These are phyloP conservation scores for Hordeum pubiflorum DNA, from an alignment of 202 grass and related monocot species.

Conservation along the genomic window DNA sequence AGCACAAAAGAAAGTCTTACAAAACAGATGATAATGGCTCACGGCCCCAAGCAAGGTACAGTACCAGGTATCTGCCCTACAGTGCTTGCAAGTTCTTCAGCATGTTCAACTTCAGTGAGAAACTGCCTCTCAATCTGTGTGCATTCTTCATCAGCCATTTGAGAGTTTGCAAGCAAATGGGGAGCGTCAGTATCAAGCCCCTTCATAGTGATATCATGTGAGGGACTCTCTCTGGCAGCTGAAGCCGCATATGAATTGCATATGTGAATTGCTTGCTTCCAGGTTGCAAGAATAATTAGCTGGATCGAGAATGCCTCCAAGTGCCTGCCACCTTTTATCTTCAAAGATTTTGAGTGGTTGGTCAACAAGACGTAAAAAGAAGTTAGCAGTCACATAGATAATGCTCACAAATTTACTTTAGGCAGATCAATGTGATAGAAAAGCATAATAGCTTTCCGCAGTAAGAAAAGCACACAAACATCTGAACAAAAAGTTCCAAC, in stretches of 20 bases:
- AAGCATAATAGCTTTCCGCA: not conserved
- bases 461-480: not conserved
- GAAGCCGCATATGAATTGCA: slow-evolving; percentile 52
- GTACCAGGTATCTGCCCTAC: slow-evolving; percentile 71
- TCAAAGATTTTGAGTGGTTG: slow-evolving; percentile 15
- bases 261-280: slow-evolving; percentile 91
- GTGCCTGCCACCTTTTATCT: slow-evolving; percentile 50
- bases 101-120: slow-evolving; percentile 60
- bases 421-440: not conserved
- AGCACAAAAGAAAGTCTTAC: slow-evolving; percentile 14
- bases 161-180: slow-evolving; percentile 36
- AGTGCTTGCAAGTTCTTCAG: slow-evolving; percentile 66
- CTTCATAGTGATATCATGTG: slow-evolving; percentile 32
- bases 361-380: slow-evolving; percentile 25
- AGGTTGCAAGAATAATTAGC: slow-evolving; percentile 85
- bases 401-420: not conserved
- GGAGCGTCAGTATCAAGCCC: slow-evolving; percentile 26
- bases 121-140: slow-evolving; percentile 66
- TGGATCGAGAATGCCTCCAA: slow-evolving; percentile 82
- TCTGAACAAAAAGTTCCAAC: slow-evolving; percentile 3
- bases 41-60: not conserved
- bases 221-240: slow-evolving; percentile 48
- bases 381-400: slow-evolving; percentile 11
- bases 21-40: slow-evolving; percentile 6
- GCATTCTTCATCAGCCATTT: slow-evolving; percentile 42